These are phyloP conservation scores for Penicillium sp. DNA, from an alignment of 2,329 filamentous ascomycete genomes.

Conservation along the genomic window DNA sequence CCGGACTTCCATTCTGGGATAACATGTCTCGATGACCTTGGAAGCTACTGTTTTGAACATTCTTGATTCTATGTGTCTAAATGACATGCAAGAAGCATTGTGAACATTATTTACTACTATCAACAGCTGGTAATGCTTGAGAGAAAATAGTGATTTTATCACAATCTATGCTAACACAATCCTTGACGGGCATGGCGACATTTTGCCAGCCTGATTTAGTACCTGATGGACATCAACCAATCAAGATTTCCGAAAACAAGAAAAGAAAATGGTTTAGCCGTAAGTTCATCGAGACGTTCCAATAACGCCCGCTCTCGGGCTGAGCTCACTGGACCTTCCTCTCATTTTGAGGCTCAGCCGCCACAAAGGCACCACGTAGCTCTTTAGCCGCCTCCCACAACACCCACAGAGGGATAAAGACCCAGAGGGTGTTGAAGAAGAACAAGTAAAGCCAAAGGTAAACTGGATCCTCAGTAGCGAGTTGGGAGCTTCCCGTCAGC, in stretches of 20 bases:
- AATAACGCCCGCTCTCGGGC: neutral
- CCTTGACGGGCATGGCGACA: neutral
- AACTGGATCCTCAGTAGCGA: conserved; percentile 61
- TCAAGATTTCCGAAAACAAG: neutral
- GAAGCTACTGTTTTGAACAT: neutral
- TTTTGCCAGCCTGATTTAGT: neutral
- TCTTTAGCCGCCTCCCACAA: conserved; percentile 53
- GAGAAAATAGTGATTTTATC: neutral
- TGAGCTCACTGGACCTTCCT: conserved; percentile 25
- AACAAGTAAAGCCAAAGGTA: conserved; percentile 64
- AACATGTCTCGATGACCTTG: neutral
- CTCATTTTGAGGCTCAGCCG: conserved; percentile 24
- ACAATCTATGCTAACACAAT: neutral
- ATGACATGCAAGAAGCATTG: neutral
- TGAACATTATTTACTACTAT: neutral
- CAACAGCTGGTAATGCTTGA: neutral
- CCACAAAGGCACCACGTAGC: conserved; percentile 40
- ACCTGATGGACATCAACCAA: neutral
- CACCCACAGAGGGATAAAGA: conserved; percentile 59
- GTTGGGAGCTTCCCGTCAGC: conserved; percentile 58
- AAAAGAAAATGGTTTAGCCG: neutral
- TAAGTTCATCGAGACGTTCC: neutral
- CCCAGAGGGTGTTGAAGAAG: conserved; percentile 66
- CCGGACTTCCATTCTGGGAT: no score
- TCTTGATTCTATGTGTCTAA: neutral